A percentile compares a stretch with the other conserved stretches of the same genome.
These are phyloP conservation scores for Saposhnikovia divaricata DNA, from an alignment of 129 eudicot species.

Conservation along the genomic window DNA sequence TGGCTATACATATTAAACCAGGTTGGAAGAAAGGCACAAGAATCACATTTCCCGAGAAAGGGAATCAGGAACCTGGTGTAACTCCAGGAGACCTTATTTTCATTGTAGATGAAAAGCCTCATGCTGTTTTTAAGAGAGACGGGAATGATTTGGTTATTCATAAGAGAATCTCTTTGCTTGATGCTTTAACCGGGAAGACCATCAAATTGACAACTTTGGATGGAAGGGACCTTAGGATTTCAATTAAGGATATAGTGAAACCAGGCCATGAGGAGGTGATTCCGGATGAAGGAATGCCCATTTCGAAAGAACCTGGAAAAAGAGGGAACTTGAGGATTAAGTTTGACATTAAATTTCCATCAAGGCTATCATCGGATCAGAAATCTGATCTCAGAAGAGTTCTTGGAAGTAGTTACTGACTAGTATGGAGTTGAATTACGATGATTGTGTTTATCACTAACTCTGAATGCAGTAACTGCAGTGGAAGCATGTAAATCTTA, in stretches of 20 bases:
- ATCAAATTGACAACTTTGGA: conserved; percentile 57
- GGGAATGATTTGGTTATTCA: conserved; percentile 69
- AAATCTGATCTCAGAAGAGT: conserved; percentile 67
- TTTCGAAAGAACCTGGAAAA: conserved; percentile 76
- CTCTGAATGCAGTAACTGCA: conserved; percentile 41
- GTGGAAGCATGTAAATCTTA: conserved; percentile 26
- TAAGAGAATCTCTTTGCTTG: conserved; percentile 58
- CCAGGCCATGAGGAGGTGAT: conserved; percentile 66
- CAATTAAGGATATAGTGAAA: conserved; percentile 44
- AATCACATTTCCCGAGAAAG: conserved; percentile 85
- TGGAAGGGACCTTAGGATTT: conserved; percentile 42
- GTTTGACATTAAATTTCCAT: conserved; percentile 75
- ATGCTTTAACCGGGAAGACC: conserved; percentile 76
- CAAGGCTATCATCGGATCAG: conserved; percentile 63
- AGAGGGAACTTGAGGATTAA: conserved; percentile 70
- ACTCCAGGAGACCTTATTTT: conserved; percentile 80
- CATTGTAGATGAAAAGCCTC: conserved; percentile 79
- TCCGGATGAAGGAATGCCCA: conserved; percentile 69
- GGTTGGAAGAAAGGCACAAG: conserved; percentile 93
- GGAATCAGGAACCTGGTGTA: conserved; percentile 63
- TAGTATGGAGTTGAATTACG: conserved; percentile 6
- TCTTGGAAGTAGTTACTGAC: conserved; percentile 44
- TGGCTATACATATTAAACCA: conserved; percentile 70
- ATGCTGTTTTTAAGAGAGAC: conserved; percentile 59
- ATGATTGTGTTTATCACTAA: conserved; percentile 25